Percentiles rank a stretch among this genome's conserved stretches.
Conservation (phyloP, 306 rosid genomes). For the Hippophae rhamnoides region DNA sequence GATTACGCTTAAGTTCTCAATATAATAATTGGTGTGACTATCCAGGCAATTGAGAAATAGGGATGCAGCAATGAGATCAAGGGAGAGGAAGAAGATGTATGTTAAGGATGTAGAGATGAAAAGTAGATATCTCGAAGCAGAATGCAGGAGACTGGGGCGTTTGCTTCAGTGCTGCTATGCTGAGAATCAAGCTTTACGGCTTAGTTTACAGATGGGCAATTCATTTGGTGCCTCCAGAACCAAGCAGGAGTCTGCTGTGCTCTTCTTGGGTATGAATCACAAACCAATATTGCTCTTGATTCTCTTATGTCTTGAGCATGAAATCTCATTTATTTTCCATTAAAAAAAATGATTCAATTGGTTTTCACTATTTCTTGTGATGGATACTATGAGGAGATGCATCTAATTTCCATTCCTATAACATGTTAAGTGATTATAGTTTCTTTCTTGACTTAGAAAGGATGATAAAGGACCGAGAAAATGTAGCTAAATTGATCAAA, state of each 20-base stretch:
- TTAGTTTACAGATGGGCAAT: constrained; percentile 52
- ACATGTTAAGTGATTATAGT: too few species aligned
- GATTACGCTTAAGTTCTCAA: too few species aligned
- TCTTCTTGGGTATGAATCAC: constrained; percentile 73
- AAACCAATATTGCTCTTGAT: not conserved
- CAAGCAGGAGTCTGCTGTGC: constrained; percentile 99
- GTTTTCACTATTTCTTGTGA: not conserved
- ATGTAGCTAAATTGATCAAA: too few species aligned
- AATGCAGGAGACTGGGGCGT: constrained; percentile 74
- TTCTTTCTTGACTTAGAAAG: too few species aligned
- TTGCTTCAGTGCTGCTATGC: constrained; percentile 80
- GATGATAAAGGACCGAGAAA: too few species aligned
- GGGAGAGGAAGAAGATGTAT: constrained; percentile 79
- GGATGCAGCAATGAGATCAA: constrained; percentile 79
- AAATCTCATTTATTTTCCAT: not conserved
- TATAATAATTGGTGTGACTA: not conserved
- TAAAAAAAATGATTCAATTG: not conserved
- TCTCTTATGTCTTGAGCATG: not conserved
- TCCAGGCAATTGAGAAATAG: constrained; percentile 88
- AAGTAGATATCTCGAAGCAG: constrained; percentile 75
- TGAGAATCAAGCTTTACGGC: constrained; percentile 74
- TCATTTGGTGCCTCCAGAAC: constrained; percentile 54
- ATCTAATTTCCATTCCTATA: too few species aligned
- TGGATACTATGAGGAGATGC: too few species aligned
- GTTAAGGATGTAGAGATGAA: constrained; percentile 70